phyloP scores from a whole-genome alignment of 148 eudicot genomes.

The Rhododendron mucronatum region DNA sequence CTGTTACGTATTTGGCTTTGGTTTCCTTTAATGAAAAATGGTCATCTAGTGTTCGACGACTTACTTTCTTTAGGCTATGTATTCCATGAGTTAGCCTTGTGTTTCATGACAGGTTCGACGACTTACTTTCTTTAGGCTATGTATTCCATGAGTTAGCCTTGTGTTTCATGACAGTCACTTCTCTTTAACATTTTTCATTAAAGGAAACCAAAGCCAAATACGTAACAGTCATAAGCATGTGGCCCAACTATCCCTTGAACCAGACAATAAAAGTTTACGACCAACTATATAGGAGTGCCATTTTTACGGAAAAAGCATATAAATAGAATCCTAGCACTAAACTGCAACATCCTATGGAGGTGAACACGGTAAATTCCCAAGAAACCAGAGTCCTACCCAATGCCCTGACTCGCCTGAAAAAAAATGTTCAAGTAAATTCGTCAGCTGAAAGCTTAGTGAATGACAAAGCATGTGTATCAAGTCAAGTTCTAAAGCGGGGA shows the following conservation, averaged over 20 bases:
- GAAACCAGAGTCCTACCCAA: not conserved
- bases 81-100: not conserved
- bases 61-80: not conserved
- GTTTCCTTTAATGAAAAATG: not conserved
- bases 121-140: not conserved
- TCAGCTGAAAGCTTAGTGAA: not conserved
- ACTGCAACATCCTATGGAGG: not conserved
- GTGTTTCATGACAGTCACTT: not conserved
- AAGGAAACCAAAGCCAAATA: not conserved
- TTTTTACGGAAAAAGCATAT: not conserved
- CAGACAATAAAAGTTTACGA: not conserved
- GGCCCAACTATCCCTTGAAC: not conserved
- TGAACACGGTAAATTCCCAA: not conserved
- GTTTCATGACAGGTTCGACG: too few species aligned
- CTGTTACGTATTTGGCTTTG: not conserved
- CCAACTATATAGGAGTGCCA: not conserved
- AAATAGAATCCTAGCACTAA: too few species aligned
- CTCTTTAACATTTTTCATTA: not conserved
- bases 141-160: not conserved
- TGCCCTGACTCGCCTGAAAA: not conserved
- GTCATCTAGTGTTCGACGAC: not conserved
- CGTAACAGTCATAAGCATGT: not conserved
- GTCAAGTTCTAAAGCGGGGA: not conserved
- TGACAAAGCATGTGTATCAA: not conserved
- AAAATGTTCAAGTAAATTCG: too few species aligned